These are phyloP conservation scores for Ettlia oleoabundans DNA, from an alignment of 139 green algal genomes.

Conservation along the genomic window DNA sequence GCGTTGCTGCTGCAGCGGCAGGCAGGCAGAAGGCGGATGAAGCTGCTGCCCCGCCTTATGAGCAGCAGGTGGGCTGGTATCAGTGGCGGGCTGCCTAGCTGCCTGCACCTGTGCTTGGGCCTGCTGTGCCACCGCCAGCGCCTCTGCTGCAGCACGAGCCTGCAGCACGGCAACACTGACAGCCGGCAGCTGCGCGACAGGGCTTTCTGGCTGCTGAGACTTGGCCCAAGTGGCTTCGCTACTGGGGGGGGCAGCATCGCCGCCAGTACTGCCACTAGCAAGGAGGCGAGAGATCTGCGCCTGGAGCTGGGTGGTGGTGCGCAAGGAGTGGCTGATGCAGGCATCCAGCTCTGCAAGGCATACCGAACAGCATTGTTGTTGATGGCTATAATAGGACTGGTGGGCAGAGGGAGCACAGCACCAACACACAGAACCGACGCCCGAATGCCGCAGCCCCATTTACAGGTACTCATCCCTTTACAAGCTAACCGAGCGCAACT, in stretches of 20 bases:
- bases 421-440: too few relatives aligned
- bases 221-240: too few relatives aligned
- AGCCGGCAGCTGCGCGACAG: neutral
- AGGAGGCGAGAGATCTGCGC: constrained; percentile 2
- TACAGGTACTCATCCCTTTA: too few relatives aligned
- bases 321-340: constrained; percentile 4
- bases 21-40: neutral
- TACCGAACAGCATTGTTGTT: neutral
- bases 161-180: neutral
- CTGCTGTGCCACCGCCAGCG: constrained; percentile 2
- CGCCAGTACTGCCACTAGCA: neutral
- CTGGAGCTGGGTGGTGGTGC: neutral
- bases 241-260: too few relatives aligned
- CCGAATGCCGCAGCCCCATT: too few relatives aligned
- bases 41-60: too few relatives aligned
- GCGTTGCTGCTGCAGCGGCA: neutral
- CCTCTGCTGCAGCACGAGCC: constrained; percentile 9
- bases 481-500: too few relatives aligned
- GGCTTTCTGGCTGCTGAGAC: neutral
- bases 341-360: neutral
- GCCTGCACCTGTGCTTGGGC: neutral
- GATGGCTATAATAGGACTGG: too few relatives aligned
- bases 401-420: too few relatives aligned
- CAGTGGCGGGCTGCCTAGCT: neutral
- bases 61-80: neutral